These are phyloP conservation scores for Pseudevernia furfuracea DNA, from an alignment of 495 filamentous ascomycete species.

Conservation along the genomic window DNA sequence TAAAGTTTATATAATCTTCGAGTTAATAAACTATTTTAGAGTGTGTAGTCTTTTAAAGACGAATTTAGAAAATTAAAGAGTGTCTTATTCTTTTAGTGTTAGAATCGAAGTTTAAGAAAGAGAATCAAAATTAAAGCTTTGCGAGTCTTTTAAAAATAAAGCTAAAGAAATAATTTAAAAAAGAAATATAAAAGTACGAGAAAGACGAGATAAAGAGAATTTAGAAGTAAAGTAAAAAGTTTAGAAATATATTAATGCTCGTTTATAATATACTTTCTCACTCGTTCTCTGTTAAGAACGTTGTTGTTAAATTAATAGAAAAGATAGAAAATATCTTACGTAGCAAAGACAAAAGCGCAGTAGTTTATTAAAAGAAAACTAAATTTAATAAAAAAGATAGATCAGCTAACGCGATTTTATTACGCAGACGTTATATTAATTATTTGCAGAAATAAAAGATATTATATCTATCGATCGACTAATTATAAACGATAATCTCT, in stretches of 20 bases:
- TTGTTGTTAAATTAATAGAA: neutral
- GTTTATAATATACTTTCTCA: neutral
- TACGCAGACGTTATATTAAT: constrained; percentile 19
- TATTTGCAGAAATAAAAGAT: constrained; percentile 23
- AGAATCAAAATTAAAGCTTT: neutral
- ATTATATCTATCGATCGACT: constrained; percentile 23
- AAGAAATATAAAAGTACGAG: neutral
- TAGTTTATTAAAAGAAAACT: constrained; percentile 22
- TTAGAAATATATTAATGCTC: neutral
- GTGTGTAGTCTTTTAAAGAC: neutral
- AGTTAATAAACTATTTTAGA: neutral
- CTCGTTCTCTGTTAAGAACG: neutral
- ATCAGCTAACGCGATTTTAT: constrained; percentile 22
- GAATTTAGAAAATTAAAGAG: neutral
- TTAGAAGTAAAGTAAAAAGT: neutral
- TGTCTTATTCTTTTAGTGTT: neutral
- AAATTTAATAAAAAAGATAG: constrained; percentile 21
- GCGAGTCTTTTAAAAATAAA: neutral
- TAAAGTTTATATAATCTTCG: neutral
- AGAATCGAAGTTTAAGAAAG: neutral
- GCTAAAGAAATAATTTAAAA: neutral
- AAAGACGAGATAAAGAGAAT: neutral
- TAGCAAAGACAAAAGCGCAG: constrained; percentile 19
- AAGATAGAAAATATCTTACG: constrained; percentile 1
- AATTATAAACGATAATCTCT: too few species aligned